These are phyloP conservation scores for Metschnikowia arizonensis DNA, from an alignment of 805 yeast genomes.

Conservation along the genomic window DNA sequence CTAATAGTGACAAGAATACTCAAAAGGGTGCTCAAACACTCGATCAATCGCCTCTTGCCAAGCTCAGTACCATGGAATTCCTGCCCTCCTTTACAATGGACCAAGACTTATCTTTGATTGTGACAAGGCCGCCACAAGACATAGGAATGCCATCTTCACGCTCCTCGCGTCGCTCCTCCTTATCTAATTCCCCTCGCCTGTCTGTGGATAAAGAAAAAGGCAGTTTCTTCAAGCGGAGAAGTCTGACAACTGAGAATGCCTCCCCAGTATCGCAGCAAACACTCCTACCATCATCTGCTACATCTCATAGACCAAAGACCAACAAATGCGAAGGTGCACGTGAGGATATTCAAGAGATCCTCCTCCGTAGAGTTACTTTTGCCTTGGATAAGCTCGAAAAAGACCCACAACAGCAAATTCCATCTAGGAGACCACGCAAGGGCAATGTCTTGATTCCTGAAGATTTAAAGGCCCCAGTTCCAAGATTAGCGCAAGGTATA, in stretches of 20 bases:
- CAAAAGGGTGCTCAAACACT: constrained; percentile 2
- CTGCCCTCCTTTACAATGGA: constrained; percentile 6
- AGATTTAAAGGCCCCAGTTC: constrained; percentile 59
- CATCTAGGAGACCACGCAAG: constrained; percentile 49
- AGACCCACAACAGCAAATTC: constrained; percentile 63
- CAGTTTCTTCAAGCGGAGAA: constrained; percentile 18
- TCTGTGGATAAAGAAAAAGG: constrained; percentile 17
- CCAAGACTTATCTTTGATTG: constrained; percentile 23
- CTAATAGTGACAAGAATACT: constrained; percentile 6
- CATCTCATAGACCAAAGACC: constrained; percentile 42
- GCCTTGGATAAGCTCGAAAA: constrained; percentile 65
- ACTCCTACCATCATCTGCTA: constrained; percentile 1
- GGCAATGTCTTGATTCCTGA: constrained; percentile 59
- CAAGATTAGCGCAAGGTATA: constrained; percentile 65
- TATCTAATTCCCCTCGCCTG: constrained; percentile 12
- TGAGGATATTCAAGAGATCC: constrained; percentile 28
- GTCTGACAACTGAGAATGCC: constrained; percentile 9
- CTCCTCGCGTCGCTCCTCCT: constrained; percentile 9
- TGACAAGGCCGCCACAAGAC: constrained; percentile 28
- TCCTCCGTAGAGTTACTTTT: constrained; percentile 66
- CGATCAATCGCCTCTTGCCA: constrained; percentile 2
- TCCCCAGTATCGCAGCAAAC: neutral
- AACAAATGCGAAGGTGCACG: constrained; percentile 34
- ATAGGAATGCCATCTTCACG: constrained; percentile 17
- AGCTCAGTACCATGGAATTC: constrained; percentile 5